phyloP scores from a whole-genome alignment of 805 yeast genomes.

The Gaillardinia entomophila region DNA sequence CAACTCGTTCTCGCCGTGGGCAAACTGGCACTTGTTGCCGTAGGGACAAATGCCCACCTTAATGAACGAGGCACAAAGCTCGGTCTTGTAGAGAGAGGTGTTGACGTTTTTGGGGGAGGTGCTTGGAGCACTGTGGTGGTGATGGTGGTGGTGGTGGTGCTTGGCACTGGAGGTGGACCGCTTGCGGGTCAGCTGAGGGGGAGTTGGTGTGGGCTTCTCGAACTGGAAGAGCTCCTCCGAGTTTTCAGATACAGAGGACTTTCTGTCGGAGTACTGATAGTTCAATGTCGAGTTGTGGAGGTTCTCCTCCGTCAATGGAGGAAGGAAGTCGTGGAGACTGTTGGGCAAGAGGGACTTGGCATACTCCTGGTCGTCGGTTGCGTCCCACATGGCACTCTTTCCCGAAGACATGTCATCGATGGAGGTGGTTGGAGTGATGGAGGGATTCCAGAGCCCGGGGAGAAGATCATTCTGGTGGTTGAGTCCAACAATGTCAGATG shows the following conservation, averaged over 20 bases:
- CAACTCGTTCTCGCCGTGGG: slow-evolving; percentile 79
- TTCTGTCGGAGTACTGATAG: slow-evolving; percentile 1
- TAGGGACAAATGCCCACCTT: slow-evolving; percentile 72
- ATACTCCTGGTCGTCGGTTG: slow-evolving; percentile 9
- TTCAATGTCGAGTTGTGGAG: slow-evolving; percentile 10
- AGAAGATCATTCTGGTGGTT: too few species aligned
- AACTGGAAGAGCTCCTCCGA: slow-evolving; percentile 15
- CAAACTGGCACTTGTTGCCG: slow-evolving; percentile 90
- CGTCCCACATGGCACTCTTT: too few species aligned
- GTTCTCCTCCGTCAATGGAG: slow-evolving; percentile 34
- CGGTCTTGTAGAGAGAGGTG: slow-evolving; percentile 82
- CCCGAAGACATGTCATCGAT: too few species aligned
- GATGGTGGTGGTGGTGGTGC: neutral
- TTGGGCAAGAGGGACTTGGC: slow-evolving; percentile 18
- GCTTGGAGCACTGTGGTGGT: neutral
- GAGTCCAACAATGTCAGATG: too few species aligned
- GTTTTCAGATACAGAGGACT: slow-evolving; percentile 5
- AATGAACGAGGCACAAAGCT: slow-evolving; percentile 74
- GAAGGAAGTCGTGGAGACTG: slow-evolving; percentile 10
- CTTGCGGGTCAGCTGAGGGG: neutral
- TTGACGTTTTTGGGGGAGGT: slow-evolving; percentile 24
- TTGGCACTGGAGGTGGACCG: neutral
- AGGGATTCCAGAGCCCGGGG: too few species aligned
- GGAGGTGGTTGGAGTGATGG: too few species aligned
- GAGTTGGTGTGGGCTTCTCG: slow-evolving; percentile 5